Conservation (phyloP, 768 basidiomycete genomes). For the Xerocomellus dryophilus region DNA sequence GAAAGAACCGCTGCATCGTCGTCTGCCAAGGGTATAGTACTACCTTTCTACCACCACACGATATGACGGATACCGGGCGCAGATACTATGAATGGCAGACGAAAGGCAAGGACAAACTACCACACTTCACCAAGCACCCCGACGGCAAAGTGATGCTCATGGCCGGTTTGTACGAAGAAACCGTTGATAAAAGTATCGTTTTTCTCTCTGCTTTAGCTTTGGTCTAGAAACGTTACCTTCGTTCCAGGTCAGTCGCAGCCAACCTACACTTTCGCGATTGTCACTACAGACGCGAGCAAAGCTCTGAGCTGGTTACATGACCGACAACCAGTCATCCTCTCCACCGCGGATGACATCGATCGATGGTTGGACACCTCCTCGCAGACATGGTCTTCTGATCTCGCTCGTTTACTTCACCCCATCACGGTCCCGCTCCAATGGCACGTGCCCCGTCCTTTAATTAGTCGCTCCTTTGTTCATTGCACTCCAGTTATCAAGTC, state of each 20-base stretch:
- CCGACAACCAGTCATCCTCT: slow-evolving; percentile 81
- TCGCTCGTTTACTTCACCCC: slow-evolving; percentile 60
- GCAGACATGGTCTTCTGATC: slow-evolving; percentile 58
- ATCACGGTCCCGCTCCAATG: slow-evolving; percentile 56
- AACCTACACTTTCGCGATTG: slow-evolving; percentile 83
- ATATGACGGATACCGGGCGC: background rate
- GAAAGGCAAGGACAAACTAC: slow-evolving; percentile 73
- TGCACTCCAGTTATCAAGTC: slow-evolving; percentile 69
- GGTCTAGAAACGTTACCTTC: background rate
- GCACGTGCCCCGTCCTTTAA: slow-evolving; percentile 38
- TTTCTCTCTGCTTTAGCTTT: background rate
- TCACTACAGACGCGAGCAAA: slow-evolving; percentile 75
- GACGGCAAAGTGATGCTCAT: slow-evolving; percentile 71
- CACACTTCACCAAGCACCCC: slow-evolving; percentile 75
- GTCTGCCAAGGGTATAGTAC: slow-evolving; percentile 64
- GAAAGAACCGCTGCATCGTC: slow-evolving; percentile 81
- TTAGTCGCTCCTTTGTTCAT: background rate
- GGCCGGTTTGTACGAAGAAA: slow-evolving; percentile 83
- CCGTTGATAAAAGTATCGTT: slow-evolving; percentile 55
- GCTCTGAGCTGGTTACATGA: slow-evolving; percentile 87
- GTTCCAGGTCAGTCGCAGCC: slow-evolving; percentile 49
- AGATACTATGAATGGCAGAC: slow-evolving; percentile 96
- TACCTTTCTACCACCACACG: background rate
- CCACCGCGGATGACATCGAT: slow-evolving; percentile 53
- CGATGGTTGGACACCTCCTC: slow-evolving; percentile 79